phyloP scores from a whole-genome alignment of 2,329 filamentous ascomycete genomes.

The Trichoderma semiorbis region DNA sequence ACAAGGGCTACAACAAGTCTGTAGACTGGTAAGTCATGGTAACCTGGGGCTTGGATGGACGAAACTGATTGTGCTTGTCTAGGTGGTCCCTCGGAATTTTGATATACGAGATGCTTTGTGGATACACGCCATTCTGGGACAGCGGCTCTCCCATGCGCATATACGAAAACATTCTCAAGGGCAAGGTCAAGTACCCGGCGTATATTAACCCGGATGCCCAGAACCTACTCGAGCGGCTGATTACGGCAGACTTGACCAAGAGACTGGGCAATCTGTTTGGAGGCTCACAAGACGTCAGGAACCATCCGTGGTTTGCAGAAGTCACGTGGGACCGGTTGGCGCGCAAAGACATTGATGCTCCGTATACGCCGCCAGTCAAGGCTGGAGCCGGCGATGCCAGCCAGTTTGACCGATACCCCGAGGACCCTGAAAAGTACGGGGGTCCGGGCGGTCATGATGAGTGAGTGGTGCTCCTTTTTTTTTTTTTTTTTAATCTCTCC shows the following conservation, averaged over 20 bases:
- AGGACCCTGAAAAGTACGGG: slow-evolving; percentile 93
- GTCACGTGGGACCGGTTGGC: slow-evolving; percentile 95
- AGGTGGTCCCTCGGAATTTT: slow-evolving; percentile 99
- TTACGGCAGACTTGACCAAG: slow-evolving; percentile 93
- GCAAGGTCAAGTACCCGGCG: slow-evolving; percentile 91
- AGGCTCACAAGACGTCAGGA: slow-evolving; percentile 89
- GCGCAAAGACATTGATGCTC: slow-evolving; percentile 96
- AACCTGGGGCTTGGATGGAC: not conserved
- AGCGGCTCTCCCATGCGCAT: slow-evolving; percentile 97
- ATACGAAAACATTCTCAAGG: slow-evolving; percentile 97
- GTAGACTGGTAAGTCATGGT: slow-evolving; percentile 84
- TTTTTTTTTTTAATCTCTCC: no score
- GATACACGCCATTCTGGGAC: slow-evolving; percentile 99
- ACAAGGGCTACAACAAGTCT: slow-evolving; percentile 99
- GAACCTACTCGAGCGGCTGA: slow-evolving; percentile 85
- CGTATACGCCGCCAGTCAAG: slow-evolving; percentile 93
- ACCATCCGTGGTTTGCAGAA: slow-evolving; percentile 93
- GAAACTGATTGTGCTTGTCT: slow-evolving; percentile 7
- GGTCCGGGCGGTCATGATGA: slow-evolving; percentile 68
- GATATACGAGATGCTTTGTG: slow-evolving; percentile 99
- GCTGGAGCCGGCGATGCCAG: slow-evolving; percentile 92
- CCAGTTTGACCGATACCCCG: slow-evolving; percentile 96
- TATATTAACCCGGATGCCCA: slow-evolving; percentile 95
- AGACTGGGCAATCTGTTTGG: slow-evolving; percentile 90
- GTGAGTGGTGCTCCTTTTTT: slow-evolving; percentile 55